A percentile compares a stretch with the other conserved stretches of the same genome.
Conservation (phyloP, 805 yeast species). For the Candida tibetensis region DNA sequence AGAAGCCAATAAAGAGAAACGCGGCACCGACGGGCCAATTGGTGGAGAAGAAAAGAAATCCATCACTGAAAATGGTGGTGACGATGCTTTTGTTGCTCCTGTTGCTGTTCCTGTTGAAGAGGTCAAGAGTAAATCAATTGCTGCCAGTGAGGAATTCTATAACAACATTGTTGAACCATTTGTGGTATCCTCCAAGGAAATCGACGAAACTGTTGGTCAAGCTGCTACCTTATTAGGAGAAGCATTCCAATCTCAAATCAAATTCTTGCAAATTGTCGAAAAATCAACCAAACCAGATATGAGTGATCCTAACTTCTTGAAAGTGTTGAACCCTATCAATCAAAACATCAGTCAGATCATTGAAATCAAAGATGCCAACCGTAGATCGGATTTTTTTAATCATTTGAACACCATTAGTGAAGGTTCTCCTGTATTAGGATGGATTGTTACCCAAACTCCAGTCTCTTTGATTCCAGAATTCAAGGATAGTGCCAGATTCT, state of each 20-base stretch:
- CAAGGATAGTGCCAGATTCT: constrained; percentile 89
- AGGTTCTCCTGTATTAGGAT: constrained; percentile 85
- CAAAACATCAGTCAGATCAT: constrained; percentile 54
- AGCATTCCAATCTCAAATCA: constrained; percentile 60
- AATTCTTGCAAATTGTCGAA: constrained; percentile 56
- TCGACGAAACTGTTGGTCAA: constrained; percentile 58
- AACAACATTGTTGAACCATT: constrained; percentile 57
- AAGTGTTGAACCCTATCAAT: constrained; percentile 68
- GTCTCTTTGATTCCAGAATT: constrained; percentile 74
- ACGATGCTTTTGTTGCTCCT: constrained; percentile 8
- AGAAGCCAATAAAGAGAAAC: constrained; percentile 37
- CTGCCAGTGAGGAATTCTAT: constrained; percentile 55
- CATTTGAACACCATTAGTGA: constrained; percentile 84
- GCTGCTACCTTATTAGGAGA: constrained; percentile 47
- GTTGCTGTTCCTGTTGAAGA: constrained; percentile 15
- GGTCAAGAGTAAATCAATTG: constrained; percentile 41
- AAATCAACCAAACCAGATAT: constrained; percentile 64
- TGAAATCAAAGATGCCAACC: constrained; percentile 69
- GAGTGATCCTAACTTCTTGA: constrained; percentile 50
- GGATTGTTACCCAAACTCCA: constrained; percentile 82
- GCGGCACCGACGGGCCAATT: not conserved
- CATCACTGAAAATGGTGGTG: not conserved
- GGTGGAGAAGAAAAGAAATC: not conserved
- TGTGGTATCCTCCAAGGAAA: constrained; percentile 46
- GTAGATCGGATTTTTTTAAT: constrained; percentile 61